These are phyloP conservation scores for Polyporus arcularius DNA, from an alignment of 768 basidiomycete species.

Conservation along the genomic window DNA sequence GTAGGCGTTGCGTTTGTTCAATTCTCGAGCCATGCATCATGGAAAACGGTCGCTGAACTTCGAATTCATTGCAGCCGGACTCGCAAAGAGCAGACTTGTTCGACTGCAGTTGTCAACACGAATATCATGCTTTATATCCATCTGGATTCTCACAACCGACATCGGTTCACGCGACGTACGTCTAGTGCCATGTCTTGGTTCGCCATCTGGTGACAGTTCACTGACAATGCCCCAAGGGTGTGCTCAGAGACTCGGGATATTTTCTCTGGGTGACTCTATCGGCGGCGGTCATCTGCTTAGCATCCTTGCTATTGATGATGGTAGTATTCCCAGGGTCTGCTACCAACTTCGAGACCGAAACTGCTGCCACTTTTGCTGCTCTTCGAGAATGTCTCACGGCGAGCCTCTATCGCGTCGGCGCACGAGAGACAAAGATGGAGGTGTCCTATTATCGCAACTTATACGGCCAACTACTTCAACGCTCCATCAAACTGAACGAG, in stretches of 20 bases:
- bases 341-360: constrained; percentile 43
- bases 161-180: constrained; percentile 36
- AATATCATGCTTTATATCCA: constrained; percentile 48
- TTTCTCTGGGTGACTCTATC: constrained; percentile 46
- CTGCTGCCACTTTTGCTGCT: constrained; percentile 36
- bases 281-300: constrained; percentile 38
- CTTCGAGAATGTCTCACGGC: constrained; percentile 37
- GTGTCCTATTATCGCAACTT: constrained; percentile 21
- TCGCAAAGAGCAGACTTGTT: constrained; percentile 46
- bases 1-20: constrained; percentile 19
- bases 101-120: constrained; percentile 45
- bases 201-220: background rate
- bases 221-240: constrained; percentile 21
- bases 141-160: constrained; percentile 46
- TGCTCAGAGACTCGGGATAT: constrained; percentile 28
- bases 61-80: constrained; percentile 33
- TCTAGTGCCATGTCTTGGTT: background rate
- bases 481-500: constrained; percentile 41
- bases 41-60: background rate
- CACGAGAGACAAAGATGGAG: constrained; percentile 17
- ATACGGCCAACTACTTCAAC: constrained; percentile 33
- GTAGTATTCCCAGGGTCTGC: constrained; percentile 43
- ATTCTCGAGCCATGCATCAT: background rate
- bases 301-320: constrained; percentile 41
- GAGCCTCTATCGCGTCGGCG: constrained; percentile 32